Percentiles rank a stretch among this genome's conserved stretches.
These are phyloP conservation scores for Tylopilus sp. DNA, from an alignment of 1,284 basidiomycete genomes.

Conservation along the genomic window DNA sequence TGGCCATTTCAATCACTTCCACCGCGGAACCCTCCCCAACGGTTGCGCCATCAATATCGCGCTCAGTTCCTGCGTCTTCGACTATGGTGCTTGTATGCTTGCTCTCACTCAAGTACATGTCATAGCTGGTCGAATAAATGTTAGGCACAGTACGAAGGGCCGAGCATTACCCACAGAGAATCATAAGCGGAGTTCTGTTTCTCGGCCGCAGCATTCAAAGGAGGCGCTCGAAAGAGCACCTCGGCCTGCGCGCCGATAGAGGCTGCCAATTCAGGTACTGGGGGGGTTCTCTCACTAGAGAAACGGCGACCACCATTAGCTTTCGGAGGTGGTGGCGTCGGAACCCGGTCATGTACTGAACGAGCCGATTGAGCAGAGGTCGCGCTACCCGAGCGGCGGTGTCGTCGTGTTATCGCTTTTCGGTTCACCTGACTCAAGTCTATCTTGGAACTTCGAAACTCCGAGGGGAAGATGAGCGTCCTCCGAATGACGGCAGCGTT, in stretches of 20 bases:
- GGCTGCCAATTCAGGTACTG: slow-evolving; percentile 61
- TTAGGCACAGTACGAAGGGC: slow-evolving; percentile 10
- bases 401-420: slow-evolving; percentile 46
- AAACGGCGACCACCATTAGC: slow-evolving; percentile 52
- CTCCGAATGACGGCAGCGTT: slow-evolving; percentile 59
- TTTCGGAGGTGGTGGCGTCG: slow-evolving; percentile 74
- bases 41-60: slow-evolving; percentile 24
- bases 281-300: slow-evolving; percentile 60
- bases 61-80: slow-evolving; percentile 26
- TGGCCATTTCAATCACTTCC: slow-evolving; percentile 73
- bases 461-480: slow-evolving; percentile 72
- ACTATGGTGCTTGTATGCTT: slow-evolving; percentile 29
- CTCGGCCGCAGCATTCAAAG: slow-evolving; percentile 45
- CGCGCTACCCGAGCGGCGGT: slow-evolving; percentile 56
- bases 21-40: slow-evolving; percentile 58
- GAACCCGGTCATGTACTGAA: slow-evolving; percentile 73
- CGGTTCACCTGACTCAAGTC: slow-evolving; percentile 52
- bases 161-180: slow-evolving; percentile 55
- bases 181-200: slow-evolving; percentile 67
- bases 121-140: slow-evolving; percentile 51
- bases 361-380: slow-evolving; percentile 49
- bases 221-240: slow-evolving; percentile 39
- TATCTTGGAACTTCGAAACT: slow-evolving; percentile 48
- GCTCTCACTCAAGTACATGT: slow-evolving; percentile 68
- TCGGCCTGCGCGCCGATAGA: slow-evolving; percentile 47